Percentiles rank a stretch among this genome's conserved stretches.
Conservation (phyloP, 495 filamentous ascomycete species). For the Penicillium nucicola region DNA sequence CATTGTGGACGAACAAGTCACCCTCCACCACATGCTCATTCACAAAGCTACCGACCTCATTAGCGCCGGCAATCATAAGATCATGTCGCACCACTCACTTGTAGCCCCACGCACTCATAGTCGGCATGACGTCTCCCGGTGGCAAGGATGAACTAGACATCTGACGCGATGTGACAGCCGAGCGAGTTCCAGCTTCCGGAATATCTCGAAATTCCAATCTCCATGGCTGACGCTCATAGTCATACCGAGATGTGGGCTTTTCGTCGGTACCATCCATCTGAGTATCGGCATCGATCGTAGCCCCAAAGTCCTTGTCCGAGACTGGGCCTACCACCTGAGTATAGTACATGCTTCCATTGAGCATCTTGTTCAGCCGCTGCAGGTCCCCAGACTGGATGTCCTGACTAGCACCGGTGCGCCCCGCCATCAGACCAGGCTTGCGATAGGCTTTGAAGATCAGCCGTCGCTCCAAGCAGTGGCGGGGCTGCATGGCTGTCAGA, state of each 20-base stretch:
- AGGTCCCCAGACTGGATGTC: slow-evolving; percentile 40
- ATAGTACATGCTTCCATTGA: slow-evolving; percentile 51
- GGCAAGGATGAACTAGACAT: slow-evolving; percentile 44
- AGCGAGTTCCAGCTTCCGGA: slow-evolving; percentile 47
- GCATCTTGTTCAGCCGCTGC: slow-evolving; percentile 45
- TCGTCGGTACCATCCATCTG: slow-evolving; percentile 32
- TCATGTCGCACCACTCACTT: slow-evolving; percentile 30
- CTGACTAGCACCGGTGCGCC: slow-evolving; percentile 42
- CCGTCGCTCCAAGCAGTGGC: slow-evolving; percentile 55
- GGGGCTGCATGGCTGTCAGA: slow-evolving; percentile 64
- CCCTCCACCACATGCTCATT: slow-evolving; percentile 49
- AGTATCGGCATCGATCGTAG: slow-evolving; percentile 16
- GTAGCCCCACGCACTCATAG: slow-evolving; percentile 53
- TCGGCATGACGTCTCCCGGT: slow-evolving; percentile 39
- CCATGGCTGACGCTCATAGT: slow-evolving; percentile 43
- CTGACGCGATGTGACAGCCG: slow-evolving; percentile 46
- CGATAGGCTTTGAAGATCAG: slow-evolving; percentile 64
- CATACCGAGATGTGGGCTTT: slow-evolving; percentile 20
- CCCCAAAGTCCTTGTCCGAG: slow-evolving; percentile 31
- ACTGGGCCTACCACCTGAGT: slow-evolving; percentile 46
- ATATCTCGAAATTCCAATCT: slow-evolving; percentile 53
- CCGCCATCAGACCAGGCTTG: slow-evolving; percentile 35
- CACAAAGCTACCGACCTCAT: slow-evolving; percentile 37
- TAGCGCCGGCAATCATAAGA: slow-evolving; percentile 17
- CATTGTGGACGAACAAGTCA: slow-evolving; percentile 46